Evolutionary conservation across 495 filamentous ascomycete genomes (phyloP).

Genomic region (Ascodesmis nigricans): DNA sequence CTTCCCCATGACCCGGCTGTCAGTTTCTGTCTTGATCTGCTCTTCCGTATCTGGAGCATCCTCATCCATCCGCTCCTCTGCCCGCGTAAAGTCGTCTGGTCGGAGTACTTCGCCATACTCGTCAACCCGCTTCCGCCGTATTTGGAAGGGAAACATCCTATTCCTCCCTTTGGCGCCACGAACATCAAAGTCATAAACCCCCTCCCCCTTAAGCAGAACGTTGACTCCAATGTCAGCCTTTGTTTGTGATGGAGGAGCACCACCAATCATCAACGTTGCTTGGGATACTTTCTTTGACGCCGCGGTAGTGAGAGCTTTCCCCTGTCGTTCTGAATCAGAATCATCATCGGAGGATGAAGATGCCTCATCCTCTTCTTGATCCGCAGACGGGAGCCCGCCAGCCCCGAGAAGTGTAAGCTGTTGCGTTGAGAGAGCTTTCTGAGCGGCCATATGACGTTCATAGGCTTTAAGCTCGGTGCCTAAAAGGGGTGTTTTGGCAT

Average conservation of each 20-base stretch:
- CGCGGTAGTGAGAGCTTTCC: conserved; percentile 42
- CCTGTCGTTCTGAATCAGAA: conserved; percentile 75
- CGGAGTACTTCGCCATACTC: conserved; percentile 86
- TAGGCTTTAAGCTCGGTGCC: conserved; percentile 56
- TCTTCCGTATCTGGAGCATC: conserved; percentile 33
- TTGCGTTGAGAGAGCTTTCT: conserved; percentile 21
- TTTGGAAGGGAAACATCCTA: conserved; percentile 73
- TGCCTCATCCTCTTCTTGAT: conserved; percentile 55
- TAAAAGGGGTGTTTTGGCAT: conserved; percentile 33
- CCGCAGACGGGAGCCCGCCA: conserved; percentile 24
- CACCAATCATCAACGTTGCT: conserved; percentile 42
- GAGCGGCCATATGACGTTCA: conserved; percentile 73
- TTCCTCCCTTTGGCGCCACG: conserved; percentile 84
- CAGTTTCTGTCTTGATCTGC: conserved; percentile 20
- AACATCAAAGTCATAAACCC: conserved; percentile 77
- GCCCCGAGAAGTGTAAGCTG: conserved; percentile 13
- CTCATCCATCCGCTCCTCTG: conserved; percentile 72
- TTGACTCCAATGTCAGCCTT: conserved; percentile 82
- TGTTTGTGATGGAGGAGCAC: conserved; percentile 22
- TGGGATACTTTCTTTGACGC: conserved; percentile 46
- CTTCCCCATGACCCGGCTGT: conserved; percentile 42
- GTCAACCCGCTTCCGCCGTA: conserved; percentile 56
- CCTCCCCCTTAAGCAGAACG: conserved; percentile 67
- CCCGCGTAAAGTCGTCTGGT: conserved; percentile 81
- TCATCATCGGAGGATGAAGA: conserved; percentile 65